These are phyloP conservation scores for Microcyclospora tardicrescens DNA, from an alignment of 2,329 filamentous ascomycete genomes.

Conservation along the genomic window DNA sequence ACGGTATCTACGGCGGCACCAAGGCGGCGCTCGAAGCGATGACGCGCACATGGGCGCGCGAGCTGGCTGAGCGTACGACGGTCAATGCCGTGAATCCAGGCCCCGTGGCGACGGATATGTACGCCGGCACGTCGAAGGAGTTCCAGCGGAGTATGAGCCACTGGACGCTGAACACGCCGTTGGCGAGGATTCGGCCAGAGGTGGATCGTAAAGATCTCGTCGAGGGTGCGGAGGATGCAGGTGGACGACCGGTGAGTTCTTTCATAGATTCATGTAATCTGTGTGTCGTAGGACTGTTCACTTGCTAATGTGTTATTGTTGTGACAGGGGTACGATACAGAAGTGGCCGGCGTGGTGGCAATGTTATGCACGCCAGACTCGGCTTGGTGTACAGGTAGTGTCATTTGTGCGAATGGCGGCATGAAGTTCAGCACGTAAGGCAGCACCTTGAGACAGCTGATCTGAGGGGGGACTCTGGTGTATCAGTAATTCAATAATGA, in stretches of 20 bases:
- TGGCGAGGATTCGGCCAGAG: constrained; percentile 47
- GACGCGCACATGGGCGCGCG: constrained; percentile 55
- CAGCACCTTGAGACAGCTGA: background rate
- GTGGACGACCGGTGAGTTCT: constrained; percentile 38
- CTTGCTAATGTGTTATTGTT: constrained; percentile 12
- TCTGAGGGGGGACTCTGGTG: no score
- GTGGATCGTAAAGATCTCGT: constrained; percentile 48
- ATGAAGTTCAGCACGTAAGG: constrained; percentile 43
- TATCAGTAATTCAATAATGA: no score
- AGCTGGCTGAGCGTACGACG: constrained; percentile 48
- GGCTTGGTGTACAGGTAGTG: constrained; percentile 65
- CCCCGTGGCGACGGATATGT: constrained; percentile 56
- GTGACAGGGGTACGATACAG: constrained; percentile 45
- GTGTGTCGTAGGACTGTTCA: constrained; percentile 35
- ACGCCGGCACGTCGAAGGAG: constrained; percentile 39
- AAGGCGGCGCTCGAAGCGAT: constrained; percentile 56
- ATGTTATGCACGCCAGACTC: constrained; percentile 62
- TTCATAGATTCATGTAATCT: constrained; percentile 5
- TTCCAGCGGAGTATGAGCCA: constrained; percentile 49
- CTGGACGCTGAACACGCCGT: constrained; percentile 51
- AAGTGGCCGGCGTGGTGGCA: constrained; percentile 63
- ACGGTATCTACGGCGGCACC: constrained; percentile 51
- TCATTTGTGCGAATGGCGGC: constrained; percentile 69
- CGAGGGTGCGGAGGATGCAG: constrained; percentile 29
- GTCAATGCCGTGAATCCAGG: constrained; percentile 56